These are phyloP conservation scores for Ganoderma meredithae DNA, from an alignment of 1,284 basidiomycete genomes.

Conservation along the genomic window DNA sequence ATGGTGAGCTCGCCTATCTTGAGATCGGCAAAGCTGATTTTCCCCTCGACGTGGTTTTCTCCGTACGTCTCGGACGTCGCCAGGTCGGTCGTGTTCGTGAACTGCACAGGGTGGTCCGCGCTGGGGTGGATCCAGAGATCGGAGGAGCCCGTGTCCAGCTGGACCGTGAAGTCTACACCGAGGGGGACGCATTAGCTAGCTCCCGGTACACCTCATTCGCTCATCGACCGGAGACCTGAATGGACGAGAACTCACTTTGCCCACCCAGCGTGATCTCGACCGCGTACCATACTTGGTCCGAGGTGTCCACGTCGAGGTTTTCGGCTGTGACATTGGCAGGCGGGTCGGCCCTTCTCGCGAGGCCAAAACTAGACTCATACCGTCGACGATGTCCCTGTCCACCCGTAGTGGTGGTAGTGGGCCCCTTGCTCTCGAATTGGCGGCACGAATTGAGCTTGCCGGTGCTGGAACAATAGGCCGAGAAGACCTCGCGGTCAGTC, in stretches of 20 bases:
- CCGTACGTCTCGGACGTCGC: constrained; percentile 32
- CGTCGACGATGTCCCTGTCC: not conserved
- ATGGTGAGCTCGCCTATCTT: constrained; percentile 40
- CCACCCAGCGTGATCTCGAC: constrained; percentile 25
- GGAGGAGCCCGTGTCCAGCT: constrained; percentile 23
- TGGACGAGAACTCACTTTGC: constrained; percentile 10
- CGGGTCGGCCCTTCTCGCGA: constrained; percentile 1
- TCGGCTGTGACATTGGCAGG: not conserved
- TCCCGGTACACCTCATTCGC: not conserved
- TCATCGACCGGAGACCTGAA: not conserved
- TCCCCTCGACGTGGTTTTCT: constrained; percentile 34
- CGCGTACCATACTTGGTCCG: constrained; percentile 12
- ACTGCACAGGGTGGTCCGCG: constrained; percentile 17
- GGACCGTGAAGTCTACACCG: constrained; percentile 18
- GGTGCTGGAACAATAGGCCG: not conserved
- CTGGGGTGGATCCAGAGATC: constrained; percentile 17
- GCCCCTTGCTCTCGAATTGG: not conserved
- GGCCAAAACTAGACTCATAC: not conserved
- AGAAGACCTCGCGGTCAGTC: not conserved
- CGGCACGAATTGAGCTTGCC: not conserved
- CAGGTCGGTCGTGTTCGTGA: constrained; percentile 35
- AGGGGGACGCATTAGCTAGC: not conserved
- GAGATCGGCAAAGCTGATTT: constrained; percentile 38
- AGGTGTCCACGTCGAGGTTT: constrained; percentile 12
- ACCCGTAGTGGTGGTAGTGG: not conserved